Percentiles rank a stretch among this genome's conserved stretches.
Conservation (phyloP, 345 rosid species). For the Dimocarpus longan region DNA sequence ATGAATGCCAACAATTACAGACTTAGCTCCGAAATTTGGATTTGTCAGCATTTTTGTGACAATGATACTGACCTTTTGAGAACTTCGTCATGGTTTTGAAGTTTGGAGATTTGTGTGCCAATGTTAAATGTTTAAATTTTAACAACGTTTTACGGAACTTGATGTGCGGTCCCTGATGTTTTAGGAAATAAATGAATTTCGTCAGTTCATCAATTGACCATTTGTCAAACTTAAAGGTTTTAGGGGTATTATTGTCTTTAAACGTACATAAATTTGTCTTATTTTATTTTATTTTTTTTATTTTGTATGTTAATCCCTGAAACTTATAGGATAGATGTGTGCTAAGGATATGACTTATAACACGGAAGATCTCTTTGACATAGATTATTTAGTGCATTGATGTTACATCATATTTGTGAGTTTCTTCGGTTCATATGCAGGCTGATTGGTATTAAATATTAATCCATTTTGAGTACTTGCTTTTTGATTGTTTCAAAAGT, state of each 20-base stretch:
- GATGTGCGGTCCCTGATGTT: too few species aligned
- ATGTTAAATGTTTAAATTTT: not conserved
- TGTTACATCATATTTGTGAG: not conserved
- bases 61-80: conserved; percentile 10
- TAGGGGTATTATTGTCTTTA: too few species aligned
- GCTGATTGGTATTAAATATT: not conserved
- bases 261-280: too few species aligned
- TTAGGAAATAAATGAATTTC: too few species aligned
- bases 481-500: not conserved
- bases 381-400: not conserved
- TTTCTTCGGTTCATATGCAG: not conserved
- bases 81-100: not conserved
- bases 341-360: not conserved
- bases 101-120: not conserved
- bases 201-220: too few species aligned
- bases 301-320: not conserved
- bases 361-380: not conserved
- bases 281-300: too few species aligned
- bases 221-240: too few species aligned
- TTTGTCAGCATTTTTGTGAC: not conserved
- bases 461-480: conserved; percentile 2
- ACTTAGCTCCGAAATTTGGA: not conserved
- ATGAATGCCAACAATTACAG: not conserved
- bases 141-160: too few species aligned
- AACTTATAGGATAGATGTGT: not conserved